phyloP scores from a whole-genome alignment of 352 stramenopile genomes.

The Phytophthora pini region DNA sequence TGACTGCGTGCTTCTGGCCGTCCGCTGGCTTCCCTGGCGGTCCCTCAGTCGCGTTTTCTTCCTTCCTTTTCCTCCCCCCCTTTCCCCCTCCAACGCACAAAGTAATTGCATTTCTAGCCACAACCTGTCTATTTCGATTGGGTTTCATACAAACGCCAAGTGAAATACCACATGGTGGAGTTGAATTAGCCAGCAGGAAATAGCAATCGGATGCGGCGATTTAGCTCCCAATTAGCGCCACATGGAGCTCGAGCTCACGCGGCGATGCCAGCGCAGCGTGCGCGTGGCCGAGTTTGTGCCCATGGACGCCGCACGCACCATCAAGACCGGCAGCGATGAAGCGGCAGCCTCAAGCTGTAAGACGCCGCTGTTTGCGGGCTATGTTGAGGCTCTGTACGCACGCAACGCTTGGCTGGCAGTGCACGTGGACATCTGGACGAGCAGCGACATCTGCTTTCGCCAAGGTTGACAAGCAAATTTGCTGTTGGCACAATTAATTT shows the following conservation, averaged over 20 bases:
- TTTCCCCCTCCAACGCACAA: constrained; percentile 30
- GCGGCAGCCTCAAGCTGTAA: background rate
- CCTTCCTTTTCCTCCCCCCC: constrained; percentile 33
- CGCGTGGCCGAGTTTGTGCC: constrained; percentile 34
- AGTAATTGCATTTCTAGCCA: constrained; percentile 29
- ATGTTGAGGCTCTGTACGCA: constrained; percentile 38
- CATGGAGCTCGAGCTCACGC: constrained; percentile 31
- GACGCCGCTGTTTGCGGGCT: constrained; percentile 32
- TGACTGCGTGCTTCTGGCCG: constrained; percentile 20
- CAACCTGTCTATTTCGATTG: constrained; percentile 18
- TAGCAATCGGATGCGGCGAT: constrained; percentile 11
- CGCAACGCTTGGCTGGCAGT: constrained; percentile 29
- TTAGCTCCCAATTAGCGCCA: constrained; percentile 15
- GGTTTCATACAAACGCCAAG: constrained; percentile 7
- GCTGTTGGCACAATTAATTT: constrained; percentile 1
- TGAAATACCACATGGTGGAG: constrained; percentile 18
- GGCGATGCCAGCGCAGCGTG: constrained; percentile 24
- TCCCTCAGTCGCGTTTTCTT: constrained; percentile 43
- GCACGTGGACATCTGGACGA: constrained; percentile 37
- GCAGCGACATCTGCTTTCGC: constrained; percentile 12
- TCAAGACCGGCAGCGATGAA: constrained; percentile 9
- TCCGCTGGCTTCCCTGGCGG: constrained; percentile 26
- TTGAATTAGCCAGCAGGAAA: constrained; percentile 21
- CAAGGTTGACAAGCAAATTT: constrained; percentile 24
- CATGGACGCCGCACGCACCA: background rate